Base-by-base conservation (phyloP, 257 asterid genomes). In the Jacaranda mimosifolia region DNA sequence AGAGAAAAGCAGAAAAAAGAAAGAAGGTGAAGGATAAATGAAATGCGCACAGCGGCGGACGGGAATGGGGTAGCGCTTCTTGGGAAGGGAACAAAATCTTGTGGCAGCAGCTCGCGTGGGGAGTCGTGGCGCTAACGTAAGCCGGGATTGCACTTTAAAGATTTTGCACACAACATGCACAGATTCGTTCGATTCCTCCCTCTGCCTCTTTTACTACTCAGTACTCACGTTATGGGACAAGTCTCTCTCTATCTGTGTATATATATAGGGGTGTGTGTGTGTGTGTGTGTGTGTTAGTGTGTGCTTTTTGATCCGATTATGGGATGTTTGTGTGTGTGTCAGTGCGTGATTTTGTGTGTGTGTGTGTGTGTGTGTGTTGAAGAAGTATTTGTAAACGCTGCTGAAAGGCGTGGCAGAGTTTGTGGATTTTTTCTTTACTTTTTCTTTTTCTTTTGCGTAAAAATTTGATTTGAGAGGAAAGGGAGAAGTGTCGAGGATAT, bases 111-210 rank as follows among this genome's bases (percentile, higher is more conserved):
- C 32, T 26, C 1, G 79, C 75, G 82, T 79, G 81, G 83, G 83
- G 68, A 71, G 60, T 66, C 82, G 85, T 75, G 82, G 85, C 43
- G 77, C 85, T 68, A 80, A 87, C 82, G 90, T 86, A 83, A 82
- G 87, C 76, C 65, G 80, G 58, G 87, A 84, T 83, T 68, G 73
- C 83, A 77, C 85, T 87, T 87, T 89, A 85, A 85, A 87, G 92
- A 89, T 83, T 84, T 73, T 56, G 78, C 66, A 81, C 67, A 73
- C 83, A 86, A 72, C 90, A 91, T 86, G 86, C 85, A 78, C 73
- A 86, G 93, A 90, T 86, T 85, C 84, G 65, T 17, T 49, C 42
- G 39, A 65, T 72, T 79, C 49, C 26, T 72, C 32, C 71, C 32
- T 73, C 64, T 12, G 3, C 64, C 73, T 56, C 68, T 49, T 70